These are phyloP conservation scores for Colletotrichum coccodes DNA, from an alignment of 2,329 filamentous ascomycete genomes.

Conservation along the genomic window DNA sequence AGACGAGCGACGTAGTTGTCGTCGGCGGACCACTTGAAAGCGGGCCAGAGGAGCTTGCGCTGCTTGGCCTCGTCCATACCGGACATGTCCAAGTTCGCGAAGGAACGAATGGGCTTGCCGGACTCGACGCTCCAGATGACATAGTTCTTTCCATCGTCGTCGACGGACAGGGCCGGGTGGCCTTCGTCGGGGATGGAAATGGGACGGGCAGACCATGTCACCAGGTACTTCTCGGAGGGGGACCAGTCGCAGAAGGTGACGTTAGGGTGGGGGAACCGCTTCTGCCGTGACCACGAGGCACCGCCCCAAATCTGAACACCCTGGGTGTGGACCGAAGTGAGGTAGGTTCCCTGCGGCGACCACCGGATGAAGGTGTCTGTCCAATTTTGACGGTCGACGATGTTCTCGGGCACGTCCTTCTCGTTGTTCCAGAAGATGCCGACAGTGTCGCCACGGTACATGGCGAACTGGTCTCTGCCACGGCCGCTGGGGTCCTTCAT, in stretches of 20 bases:
- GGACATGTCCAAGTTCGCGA: slow-evolving; percentile 84
- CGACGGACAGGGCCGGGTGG: slow-evolving; percentile 83
- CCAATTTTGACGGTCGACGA: slow-evolving; percentile 95
- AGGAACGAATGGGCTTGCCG: slow-evolving; percentile 89
- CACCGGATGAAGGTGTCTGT: slow-evolving; percentile 98
- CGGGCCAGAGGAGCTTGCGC: slow-evolving; percentile 96
- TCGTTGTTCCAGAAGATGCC: slow-evolving; percentile 99
- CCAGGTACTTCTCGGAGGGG: slow-evolving; percentile 89
- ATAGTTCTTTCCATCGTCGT: slow-evolving; percentile 99
- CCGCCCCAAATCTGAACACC: slow-evolving; percentile 99
- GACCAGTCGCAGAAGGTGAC: slow-evolving; percentile 98
- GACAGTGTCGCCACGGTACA: slow-evolving; percentile 92
- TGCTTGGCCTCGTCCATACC: slow-evolving; percentile 71
- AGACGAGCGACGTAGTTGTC: slow-evolving; percentile 97
- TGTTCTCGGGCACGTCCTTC: slow-evolving; percentile 85
- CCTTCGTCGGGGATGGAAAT: slow-evolving; percentile 91
- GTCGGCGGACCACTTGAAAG: slow-evolving; percentile 99
- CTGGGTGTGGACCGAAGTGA: slow-evolving; percentile 94
- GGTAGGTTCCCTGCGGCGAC: slow-evolving; percentile 93
- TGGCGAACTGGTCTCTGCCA: slow-evolving; percentile 93
- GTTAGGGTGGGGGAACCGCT: slow-evolving; percentile 93
- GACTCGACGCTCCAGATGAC: slow-evolving; percentile 98
- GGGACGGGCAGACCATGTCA: slow-evolving; percentile 95
- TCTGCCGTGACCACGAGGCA: slow-evolving; percentile 86
- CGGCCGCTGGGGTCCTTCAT: slow-evolving; percentile 82